Conservation (phyloP, 2,329 filamentous ascomycete genomes). For the Clonostachys solani region DNA sequence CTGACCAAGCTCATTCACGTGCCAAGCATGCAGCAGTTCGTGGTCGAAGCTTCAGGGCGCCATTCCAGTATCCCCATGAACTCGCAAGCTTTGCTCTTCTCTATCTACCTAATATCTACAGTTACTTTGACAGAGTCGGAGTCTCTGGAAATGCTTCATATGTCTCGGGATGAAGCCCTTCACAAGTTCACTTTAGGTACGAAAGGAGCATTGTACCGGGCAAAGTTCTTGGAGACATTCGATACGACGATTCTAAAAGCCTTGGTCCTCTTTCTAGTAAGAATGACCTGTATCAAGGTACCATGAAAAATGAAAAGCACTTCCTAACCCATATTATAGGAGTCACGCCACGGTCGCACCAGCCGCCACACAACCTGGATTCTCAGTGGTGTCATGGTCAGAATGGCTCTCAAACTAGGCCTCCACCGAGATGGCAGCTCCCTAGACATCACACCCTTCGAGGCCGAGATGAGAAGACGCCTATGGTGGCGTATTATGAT, state of each 20-base stretch:
- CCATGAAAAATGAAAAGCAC: too few relatives aligned
- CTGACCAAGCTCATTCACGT: slow-evolving; percentile 69
- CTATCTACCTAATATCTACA: slow-evolving; percentile 62
- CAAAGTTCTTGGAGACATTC: slow-evolving; percentile 54
- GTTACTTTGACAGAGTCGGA: slow-evolving; percentile 52
- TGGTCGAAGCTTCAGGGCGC: slow-evolving; percentile 59
- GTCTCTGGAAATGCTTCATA: slow-evolving; percentile 46
- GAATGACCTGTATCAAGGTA: slow-evolving; percentile 12
- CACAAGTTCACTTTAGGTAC: slow-evolving; percentile 47
- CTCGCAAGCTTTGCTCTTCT: slow-evolving; percentile 57
- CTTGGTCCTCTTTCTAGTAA: slow-evolving; percentile 52
- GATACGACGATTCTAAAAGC: slow-evolving; percentile 58
- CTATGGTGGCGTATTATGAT: slow-evolving; percentile 58
- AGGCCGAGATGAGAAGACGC: slow-evolving; percentile 55
- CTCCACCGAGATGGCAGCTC: slow-evolving; percentile 51
- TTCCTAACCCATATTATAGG: slow-evolving; percentile 21
- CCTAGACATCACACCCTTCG: slow-evolving; percentile 50
- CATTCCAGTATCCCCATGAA: slow-evolving; percentile 50
- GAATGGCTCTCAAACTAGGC: slow-evolving; percentile 63
- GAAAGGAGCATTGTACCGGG: slow-evolving; percentile 41
- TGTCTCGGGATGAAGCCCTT: slow-evolving; percentile 42
- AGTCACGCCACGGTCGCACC: slow-evolving; percentile 52
- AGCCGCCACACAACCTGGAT: slow-evolving; percentile 58
- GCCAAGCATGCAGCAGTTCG: slow-evolving; percentile 60
- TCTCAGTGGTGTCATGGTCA: slow-evolving; percentile 55